phyloP scores from a whole-genome alignment of 1,139 yeast species.

The Candida tropicalis region DNA sequence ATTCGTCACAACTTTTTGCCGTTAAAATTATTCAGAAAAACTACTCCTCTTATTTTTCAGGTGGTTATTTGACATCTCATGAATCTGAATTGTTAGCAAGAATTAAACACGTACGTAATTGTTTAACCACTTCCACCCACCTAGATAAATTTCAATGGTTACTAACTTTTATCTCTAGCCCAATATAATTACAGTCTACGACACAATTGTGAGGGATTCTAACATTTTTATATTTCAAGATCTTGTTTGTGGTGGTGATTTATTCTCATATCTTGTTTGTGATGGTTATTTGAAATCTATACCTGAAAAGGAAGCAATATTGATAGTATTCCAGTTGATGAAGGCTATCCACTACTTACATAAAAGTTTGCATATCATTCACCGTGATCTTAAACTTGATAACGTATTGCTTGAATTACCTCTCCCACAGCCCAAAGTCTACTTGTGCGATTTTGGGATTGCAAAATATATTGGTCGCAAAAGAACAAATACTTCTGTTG shows the following conservation, averaged over 20 bases:
- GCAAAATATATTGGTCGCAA: conserved; percentile 41
- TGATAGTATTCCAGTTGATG: conserved; percentile 58
- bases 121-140: conserved; percentile 19
- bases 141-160: conserved; percentile 9
- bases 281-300: conserved; percentile 42
- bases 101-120: conserved; percentile 42
- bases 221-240: conserved; percentile 54
- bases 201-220: conserved; percentile 37
- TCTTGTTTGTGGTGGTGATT: conserved; percentile 62
- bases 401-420: conserved; percentile 58
- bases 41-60: conserved; percentile 21
- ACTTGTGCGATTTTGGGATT: conserved; percentile 69
- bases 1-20: conserved; percentile 39
- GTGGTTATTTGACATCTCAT: conserved; percentile 16
- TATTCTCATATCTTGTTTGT: conserved; percentile 59
- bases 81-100: conserved; percentile 46
- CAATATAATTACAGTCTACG: conserved; percentile 46
- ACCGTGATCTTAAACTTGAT: conserved; percentile 45
- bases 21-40: conserved; percentile 48
- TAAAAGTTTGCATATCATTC: conserved; percentile 20
- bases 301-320: conserved; percentile 55
- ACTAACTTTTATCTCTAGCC: conserved; percentile 31
- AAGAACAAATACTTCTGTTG: conserved; percentile 60
- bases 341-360: conserved; percentile 59
- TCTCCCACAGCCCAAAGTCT: conserved; percentile 50